Evolutionary conservation across 805 yeast species (phyloP).

Genomic region (Lipomyces yamanashiensis): DNA sequence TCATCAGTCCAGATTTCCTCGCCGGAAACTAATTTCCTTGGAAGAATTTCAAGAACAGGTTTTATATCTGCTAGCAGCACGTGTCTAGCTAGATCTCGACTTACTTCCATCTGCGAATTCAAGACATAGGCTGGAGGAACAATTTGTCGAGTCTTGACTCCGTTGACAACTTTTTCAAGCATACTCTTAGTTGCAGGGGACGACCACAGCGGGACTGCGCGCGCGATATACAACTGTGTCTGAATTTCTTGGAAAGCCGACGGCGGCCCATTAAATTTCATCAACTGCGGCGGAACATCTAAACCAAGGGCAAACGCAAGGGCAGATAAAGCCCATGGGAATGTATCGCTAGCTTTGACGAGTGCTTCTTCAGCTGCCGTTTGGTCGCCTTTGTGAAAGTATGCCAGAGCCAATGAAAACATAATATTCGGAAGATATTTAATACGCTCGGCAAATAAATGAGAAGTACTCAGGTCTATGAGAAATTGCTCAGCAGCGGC

Average conservation of each 20-base stretch:
- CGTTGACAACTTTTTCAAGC: conserved; percentile 15
- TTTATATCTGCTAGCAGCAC: conserved; percentile 39
- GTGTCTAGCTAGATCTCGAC: conserved; percentile 38
- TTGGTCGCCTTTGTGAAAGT: conserved; percentile 47
- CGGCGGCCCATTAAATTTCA: conserved; percentile 30
- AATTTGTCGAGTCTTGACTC: conserved; percentile 9
- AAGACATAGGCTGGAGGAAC: conserved; percentile 18
- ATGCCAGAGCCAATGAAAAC: conserved; percentile 69
- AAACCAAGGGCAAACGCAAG: conserved; percentile 54
- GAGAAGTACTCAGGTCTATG: conserved; percentile 60
- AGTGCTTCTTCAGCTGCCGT: conserved; percentile 57
- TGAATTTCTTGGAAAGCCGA: conserved; percentile 34
- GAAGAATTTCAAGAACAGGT: conserved; percentile 35
- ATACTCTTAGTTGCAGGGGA: conserved; percentile 28
- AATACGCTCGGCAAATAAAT: conserved; percentile 59
- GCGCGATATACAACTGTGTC: conserved; percentile 36
- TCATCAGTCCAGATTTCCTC: conserved; percentile 39
- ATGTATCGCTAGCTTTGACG: conserved; percentile 55
- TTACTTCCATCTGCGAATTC: conserved; percentile 19
- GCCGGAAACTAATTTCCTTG: conserved; percentile 31
- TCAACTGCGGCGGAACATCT: conserved; percentile 22
- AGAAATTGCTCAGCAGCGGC: conserved; percentile 68
- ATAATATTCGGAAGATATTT: conserved; percentile 79
- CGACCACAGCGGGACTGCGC: conserved; percentile 38
- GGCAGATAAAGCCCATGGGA: conserved; percentile 62